Evolutionary conservation across 2,329 filamentous ascomycete genomes (phyloP).

Genomic region (Exophiala bonariae): DNA sequence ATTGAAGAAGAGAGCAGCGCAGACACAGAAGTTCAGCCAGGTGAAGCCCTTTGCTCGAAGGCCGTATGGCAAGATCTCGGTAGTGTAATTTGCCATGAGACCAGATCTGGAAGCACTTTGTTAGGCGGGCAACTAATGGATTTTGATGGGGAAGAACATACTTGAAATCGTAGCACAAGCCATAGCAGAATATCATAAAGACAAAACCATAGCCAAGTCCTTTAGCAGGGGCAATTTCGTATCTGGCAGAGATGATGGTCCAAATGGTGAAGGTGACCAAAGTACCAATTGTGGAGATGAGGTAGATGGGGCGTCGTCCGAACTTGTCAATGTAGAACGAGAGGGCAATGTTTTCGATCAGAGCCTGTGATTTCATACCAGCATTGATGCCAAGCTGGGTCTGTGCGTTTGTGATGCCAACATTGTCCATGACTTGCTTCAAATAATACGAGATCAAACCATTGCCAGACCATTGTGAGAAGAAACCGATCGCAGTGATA

Average conservation of each 20-base stretch:
- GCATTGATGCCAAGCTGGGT: slow-evolving; percentile 25
- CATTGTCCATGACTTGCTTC: slow-evolving; percentile 18
- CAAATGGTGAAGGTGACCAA: slow-evolving; percentile 47
- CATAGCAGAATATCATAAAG: slow-evolving; percentile 42
- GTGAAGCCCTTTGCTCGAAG: slow-evolving; percentile 49
- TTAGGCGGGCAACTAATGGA: slow-evolving; percentile 31
- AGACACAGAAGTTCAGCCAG: slow-evolving; percentile 28
- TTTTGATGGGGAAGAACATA: slow-evolving; percentile 35
- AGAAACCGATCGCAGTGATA: slow-evolving; percentile 24
- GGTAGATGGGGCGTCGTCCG: slow-evolving; percentile 58
- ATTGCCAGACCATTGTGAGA: slow-evolving; percentile 15
- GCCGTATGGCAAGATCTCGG: slow-evolving; percentile 50
- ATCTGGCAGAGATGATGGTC: slow-evolving; percentile 39
- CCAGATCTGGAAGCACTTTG: slow-evolving; percentile 18
- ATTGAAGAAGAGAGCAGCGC: slow-evolving; percentile 31
- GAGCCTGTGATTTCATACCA: slow-evolving; percentile 60
- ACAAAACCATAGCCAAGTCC: slow-evolving; percentile 32
- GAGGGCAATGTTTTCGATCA: slow-evolving; percentile 57
- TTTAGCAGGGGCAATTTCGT: slow-evolving; percentile 25
- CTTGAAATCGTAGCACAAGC: slow-evolving; percentile 34
- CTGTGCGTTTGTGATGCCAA: slow-evolving; percentile 26
- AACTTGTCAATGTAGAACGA: slow-evolving; percentile 57
- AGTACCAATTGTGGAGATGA: slow-evolving; percentile 40
- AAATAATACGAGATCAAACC: slow-evolving; percentile 29
- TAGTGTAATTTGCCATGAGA: slow-evolving; percentile 39